These are phyloP conservation scores for Tylopilus sp. DNA, from an alignment of 768 basidiomycete genomes.

Conservation along the genomic window DNA sequence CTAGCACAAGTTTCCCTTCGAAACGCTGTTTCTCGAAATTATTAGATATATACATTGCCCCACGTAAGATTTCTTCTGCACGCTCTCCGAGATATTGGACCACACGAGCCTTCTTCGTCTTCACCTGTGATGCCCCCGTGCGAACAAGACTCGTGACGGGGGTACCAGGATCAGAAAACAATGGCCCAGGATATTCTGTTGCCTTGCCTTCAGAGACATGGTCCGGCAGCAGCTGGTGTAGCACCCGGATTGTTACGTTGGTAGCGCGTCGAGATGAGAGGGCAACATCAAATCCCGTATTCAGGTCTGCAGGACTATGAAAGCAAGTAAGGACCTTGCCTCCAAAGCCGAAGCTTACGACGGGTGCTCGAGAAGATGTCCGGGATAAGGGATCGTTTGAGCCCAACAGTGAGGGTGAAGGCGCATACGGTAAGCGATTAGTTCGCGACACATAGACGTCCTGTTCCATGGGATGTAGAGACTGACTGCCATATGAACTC, in stretches of 20 bases:
- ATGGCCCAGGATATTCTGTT: constrained; percentile 78
- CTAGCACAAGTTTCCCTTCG: constrained; percentile 74
- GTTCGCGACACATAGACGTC: constrained; percentile 31
- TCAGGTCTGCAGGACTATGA: constrained; percentile 63
- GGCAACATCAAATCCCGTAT: constrained; percentile 75
- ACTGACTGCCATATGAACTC: constrained; percentile 12
- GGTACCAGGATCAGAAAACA: constrained; percentile 73
- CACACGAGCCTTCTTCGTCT: constrained; percentile 82
- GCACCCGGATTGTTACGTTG: constrained; percentile 59
- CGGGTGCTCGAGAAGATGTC: constrained; percentile 66
- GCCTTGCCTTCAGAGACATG: constrained; percentile 53
- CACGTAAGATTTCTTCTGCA: constrained; percentile 72
- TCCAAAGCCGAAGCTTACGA: constrained; percentile 92
- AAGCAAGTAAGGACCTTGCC: constrained; percentile 89
- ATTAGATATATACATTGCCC: constrained; percentile 64
- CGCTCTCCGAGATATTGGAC: constrained; percentile 74
- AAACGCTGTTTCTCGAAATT: constrained; percentile 52
- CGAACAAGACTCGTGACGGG: constrained; percentile 67
- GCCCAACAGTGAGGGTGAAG: constrained; percentile 79
- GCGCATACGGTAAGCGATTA: constrained; percentile 64
- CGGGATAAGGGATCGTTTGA: constrained; percentile 80
- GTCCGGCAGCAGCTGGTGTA: constrained; percentile 70
- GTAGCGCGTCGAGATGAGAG: constrained; percentile 69
- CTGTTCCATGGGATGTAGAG: constrained; percentile 21
- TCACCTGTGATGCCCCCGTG: constrained; percentile 55